phyloP scores from a whole-genome alignment of 2,329 filamentous ascomycete species.

The Aspergillus unguis region DNA sequence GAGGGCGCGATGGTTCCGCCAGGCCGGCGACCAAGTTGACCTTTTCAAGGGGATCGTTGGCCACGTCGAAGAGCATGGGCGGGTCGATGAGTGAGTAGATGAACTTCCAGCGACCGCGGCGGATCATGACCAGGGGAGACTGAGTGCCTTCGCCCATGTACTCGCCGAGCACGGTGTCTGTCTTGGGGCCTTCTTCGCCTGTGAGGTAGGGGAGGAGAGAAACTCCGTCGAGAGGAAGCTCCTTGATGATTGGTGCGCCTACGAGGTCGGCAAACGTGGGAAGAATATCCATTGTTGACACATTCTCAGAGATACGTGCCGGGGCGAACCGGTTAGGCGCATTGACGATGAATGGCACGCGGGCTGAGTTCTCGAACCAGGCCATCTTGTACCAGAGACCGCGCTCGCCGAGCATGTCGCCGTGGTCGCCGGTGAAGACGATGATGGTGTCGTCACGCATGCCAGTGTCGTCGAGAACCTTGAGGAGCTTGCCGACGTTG shows the following conservation, averaged over 20 bases:
- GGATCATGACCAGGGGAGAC: constrained; percentile 90
- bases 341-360: constrained; percentile 82
- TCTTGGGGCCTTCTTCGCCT: constrained; percentile 52
- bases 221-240: constrained; percentile 79
- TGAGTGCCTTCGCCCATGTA: constrained; percentile 93
- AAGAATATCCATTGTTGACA: constrained; percentile 86
- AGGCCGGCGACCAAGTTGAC: constrained; percentile 58
- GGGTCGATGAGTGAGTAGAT: constrained; percentile 80
- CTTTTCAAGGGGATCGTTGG: constrained; percentile 71
- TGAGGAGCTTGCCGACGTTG: constrained; percentile 78
- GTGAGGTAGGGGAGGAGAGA: constrained; percentile 75
- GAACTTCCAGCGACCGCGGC: constrained; percentile 85
- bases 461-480: constrained; percentile 72
- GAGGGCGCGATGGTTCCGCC: constrained; percentile 27
- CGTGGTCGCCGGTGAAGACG: constrained; percentile 90
- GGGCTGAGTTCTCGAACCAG: constrained; percentile 87
- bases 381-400: constrained; percentile 97
- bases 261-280: constrained; percentile 84
- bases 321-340: constrained; percentile 72
- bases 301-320: constrained; percentile 74
- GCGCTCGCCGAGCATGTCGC: constrained; percentile 92
- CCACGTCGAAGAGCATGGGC: constrained; percentile 79
- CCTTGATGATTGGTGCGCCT: constrained; percentile 64
- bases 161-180: constrained; percentile 88
- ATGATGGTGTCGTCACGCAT: constrained; percentile 84